phyloP scores from a whole-genome alignment of 139 green algal genomes.

The Chlamydomonas schloesseri region DNA sequence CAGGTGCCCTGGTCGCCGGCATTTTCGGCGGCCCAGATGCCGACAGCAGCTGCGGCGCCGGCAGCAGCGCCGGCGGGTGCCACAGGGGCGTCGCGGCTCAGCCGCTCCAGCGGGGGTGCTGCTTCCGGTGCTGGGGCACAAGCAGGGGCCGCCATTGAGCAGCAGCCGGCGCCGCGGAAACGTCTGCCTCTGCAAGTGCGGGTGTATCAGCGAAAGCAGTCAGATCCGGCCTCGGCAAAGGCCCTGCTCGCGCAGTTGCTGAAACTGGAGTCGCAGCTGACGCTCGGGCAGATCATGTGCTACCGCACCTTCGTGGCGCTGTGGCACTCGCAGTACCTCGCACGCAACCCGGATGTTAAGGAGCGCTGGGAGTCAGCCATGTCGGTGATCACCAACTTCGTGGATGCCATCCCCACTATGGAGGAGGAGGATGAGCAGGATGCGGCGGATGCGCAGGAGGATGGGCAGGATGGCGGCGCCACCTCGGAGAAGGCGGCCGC shows the following conservation, averaged over 20 bases:
- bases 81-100: no score
- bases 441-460: not conserved
- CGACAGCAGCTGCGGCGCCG: no score
- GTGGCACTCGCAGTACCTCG: conserved; percentile 47
- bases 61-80: no score
- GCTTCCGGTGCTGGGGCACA: no score
- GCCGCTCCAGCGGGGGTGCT: no score
- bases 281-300: conserved; percentile 54
- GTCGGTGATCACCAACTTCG: conserved; percentile 53
- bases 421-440: conserved; percentile 41
- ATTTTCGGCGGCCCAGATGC: no score
- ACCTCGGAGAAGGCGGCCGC: not conserved
- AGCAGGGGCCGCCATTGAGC: not conserved
- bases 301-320: conserved; percentile 55
- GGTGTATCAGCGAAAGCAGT: not conserved
- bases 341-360: not conserved
- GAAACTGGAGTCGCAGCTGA: conserved; percentile 48
- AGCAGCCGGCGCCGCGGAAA: not conserved
- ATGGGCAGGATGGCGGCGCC: not conserved
- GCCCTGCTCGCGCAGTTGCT: conserved; percentile 4
- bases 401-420: conserved; percentile 48
- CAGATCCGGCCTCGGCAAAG: not conserved
- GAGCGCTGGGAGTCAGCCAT: conserved; percentile 36
- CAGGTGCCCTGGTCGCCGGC: no score
- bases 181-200: not conserved